These are phyloP conservation scores for Neonothopanus nambi DNA, from an alignment of 1,284 basidiomycete species.

Conservation along the genomic window DNA sequence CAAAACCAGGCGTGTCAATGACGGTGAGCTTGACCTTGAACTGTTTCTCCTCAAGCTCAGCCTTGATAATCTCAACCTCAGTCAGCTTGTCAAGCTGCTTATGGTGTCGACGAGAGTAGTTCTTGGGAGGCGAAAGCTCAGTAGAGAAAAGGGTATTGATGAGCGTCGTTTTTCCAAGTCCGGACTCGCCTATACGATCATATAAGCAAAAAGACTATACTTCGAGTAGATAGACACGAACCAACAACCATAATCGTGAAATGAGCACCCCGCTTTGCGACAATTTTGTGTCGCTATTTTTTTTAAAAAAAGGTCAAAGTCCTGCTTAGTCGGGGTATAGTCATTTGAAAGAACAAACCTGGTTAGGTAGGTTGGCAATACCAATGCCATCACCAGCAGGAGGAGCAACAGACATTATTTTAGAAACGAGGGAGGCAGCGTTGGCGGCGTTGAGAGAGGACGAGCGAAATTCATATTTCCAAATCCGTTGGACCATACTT, in stretches of 20 bases:
- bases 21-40: conserved; percentile 99
- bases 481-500: neutral
- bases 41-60: conserved; percentile 96
- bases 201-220: neutral
- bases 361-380: conserved; percentile 96
- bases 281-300: conserved; percentile 93
- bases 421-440: neutral
- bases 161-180: conserved; percentile 92
- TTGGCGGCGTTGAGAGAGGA: neutral
- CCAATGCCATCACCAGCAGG: conserved; percentile 47
- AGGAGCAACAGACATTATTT: conserved; percentile 11
- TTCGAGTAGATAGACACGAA: conserved; percentile 41
- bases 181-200: conserved; percentile 76
- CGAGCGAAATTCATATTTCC: neutral
- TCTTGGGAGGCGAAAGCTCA: conserved; percentile 90
- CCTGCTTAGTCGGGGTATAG: conserved; percentile 13
- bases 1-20: conserved; percentile 98
- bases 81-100: conserved; percentile 99
- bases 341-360: conserved; percentile 56
- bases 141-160: conserved; percentile 99
- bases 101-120: conserved; percentile 88
- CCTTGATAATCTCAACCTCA: conserved; percentile 96
- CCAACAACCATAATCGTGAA: conserved; percentile 99
- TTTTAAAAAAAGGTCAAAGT: conserved; percentile 9
- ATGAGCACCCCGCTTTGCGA: conserved; percentile 95